Evolutionary conservation across 192 early-diverging fungal species (phyloP).

Genomic region (Coemansia erecta): DNA sequence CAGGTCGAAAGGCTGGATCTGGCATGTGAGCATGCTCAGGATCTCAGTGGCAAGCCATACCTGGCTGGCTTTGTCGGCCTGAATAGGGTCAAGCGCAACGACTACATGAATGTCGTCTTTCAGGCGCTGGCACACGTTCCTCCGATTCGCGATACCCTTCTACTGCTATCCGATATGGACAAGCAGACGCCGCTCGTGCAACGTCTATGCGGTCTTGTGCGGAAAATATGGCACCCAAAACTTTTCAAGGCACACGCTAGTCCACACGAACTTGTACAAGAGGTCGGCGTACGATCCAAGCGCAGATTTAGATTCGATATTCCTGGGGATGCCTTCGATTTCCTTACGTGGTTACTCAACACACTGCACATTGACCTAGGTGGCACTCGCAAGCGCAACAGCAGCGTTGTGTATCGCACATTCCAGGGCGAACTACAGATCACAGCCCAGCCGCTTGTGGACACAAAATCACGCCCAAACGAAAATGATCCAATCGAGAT

Average conservation of each 20-base stretch:
- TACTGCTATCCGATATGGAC: slow-evolving; percentile 43
- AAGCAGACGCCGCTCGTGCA: slow-evolving; percentile 62
- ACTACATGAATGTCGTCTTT: slow-evolving; percentile 90
- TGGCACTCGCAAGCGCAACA: slow-evolving; percentile 69
- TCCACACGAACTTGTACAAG: slow-evolving; percentile 95
- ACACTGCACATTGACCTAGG: slow-evolving; percentile 81
- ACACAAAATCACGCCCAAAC: slow-evolving; percentile 20
- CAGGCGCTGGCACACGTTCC: slow-evolving; percentile 85
- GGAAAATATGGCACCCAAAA: slow-evolving; percentile 90
- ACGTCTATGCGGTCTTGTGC: slow-evolving; percentile 72
- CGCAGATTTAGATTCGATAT: slow-evolving; percentile 74
- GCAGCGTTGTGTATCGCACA: slow-evolving; percentile 76
- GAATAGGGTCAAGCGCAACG: slow-evolving; percentile 93
- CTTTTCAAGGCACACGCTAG: slow-evolving; percentile 94
- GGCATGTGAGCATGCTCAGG: slow-evolving; percentile 56
- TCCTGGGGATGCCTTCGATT: slow-evolving; percentile 83
- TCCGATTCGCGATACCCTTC: slow-evolving; percentile 80
- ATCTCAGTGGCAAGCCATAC: slow-evolving; percentile 83
- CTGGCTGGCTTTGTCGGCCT: slow-evolving; percentile 90
- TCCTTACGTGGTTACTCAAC: slow-evolving; percentile 92
- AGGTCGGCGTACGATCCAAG: slow-evolving; percentile 78
- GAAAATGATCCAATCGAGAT: slow-evolving; percentile 22
- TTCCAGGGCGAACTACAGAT: slow-evolving; percentile 86
- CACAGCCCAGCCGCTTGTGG: slow-evolving; percentile 63
- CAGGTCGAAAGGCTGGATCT: slow-evolving; percentile 70